A percentile compares a stretch with the other conserved stretches of the same genome.
Evolutionary conservation across 2,329 filamentous ascomycete species (phyloP).

Genomic region (Laburnicola sp.): DNA sequence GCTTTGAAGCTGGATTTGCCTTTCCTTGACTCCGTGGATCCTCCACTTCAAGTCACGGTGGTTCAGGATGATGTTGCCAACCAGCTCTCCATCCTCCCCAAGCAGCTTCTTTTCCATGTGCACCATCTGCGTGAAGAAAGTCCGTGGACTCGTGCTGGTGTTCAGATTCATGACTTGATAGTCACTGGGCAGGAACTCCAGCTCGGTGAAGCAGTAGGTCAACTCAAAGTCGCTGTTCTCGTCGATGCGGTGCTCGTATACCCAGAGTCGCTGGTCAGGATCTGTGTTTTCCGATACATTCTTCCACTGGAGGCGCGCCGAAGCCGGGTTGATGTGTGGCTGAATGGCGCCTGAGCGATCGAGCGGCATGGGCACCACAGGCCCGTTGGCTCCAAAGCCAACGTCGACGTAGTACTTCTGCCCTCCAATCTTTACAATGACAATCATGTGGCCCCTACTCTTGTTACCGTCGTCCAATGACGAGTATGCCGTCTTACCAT

Average conservation of each 20-base stretch:
- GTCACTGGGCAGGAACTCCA: slow-evolving; percentile 41
- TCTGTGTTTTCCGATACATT: slow-evolving; percentile 41
- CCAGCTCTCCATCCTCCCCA: slow-evolving; percentile 38
- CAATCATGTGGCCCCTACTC: slow-evolving; percentile 50
- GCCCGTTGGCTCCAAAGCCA: slow-evolving; percentile 48
- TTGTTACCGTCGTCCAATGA: not conserved
- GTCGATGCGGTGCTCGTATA: slow-evolving; percentile 45
- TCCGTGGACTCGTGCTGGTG: slow-evolving; percentile 38
- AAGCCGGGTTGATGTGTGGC: slow-evolving; percentile 36
- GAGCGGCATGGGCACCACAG: slow-evolving; percentile 45
- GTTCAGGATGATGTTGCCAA: slow-evolving; percentile 48
- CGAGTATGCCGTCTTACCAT: slow-evolving; percentile 26
- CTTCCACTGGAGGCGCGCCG: slow-evolving; percentile 38
- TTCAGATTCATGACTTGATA: slow-evolving; percentile 41
- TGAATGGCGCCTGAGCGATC: slow-evolving; percentile 28
- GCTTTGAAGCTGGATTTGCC: slow-evolving; percentile 45
- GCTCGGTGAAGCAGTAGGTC: slow-evolving; percentile 64
- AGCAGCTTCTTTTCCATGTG: slow-evolving; percentile 57
- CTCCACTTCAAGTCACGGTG: slow-evolving; percentile 52
- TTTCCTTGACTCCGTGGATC: slow-evolving; percentile 47
- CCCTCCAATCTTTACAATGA: slow-evolving; percentile 46
- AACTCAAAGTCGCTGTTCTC: slow-evolving; percentile 58
- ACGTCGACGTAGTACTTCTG: slow-evolving; percentile 48
- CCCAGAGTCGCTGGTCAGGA: slow-evolving; percentile 48
- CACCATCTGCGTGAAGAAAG: slow-evolving; percentile 38